Evolutionary conservation across 2,329 filamentous ascomycete species (phyloP), one percentile per base, ranked within the genome.

Genomic region (Alternaria sp.): DNA sequence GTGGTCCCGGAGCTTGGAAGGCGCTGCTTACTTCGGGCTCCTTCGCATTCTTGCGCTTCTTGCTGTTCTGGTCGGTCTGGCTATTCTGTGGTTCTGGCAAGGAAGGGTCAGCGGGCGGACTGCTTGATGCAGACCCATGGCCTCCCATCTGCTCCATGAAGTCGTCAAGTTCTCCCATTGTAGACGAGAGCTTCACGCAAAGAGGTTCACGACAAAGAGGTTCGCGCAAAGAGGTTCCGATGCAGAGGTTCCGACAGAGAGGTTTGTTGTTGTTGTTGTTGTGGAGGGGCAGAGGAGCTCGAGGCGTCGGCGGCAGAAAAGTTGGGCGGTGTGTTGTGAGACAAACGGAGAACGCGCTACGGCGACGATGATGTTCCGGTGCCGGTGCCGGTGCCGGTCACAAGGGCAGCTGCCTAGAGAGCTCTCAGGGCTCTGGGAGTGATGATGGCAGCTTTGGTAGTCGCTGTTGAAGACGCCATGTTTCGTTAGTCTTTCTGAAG

Each of bases 401-500:
- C 45, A 54, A 31, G 49, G 14, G 45, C 34, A 21, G 51, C 26
- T 45, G 39, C 40, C 37, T 54, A 55, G 37, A 41, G 52, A 51
- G 45, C 41, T 21, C 9, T 58, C 54, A 57, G 54, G 54, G 26
- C 46, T 46, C 51, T 58, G 46, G 21, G 58, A 56, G 56, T 34
- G 62, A 40, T 59, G 58, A 61, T 45, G 54, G 49, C 44, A 60
- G 52, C 50, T 64, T 57, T 56, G 24, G 56, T 49, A 55, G 54
- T 61, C 48, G 67, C 69, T 70, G 66, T 63, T 58, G 58, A 54
- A 64, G 61, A 67, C 58, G 55, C 52, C 58, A 63, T 62, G 63
- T 56, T 61, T 68, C 61, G 71, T 72, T 68, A 72, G 70, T 72
- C 62, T 70, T 64, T 64, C 69, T 63, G 66, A 67, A 71, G 70